These are phyloP conservation scores for Spiromastix sp. DNA, from an alignment of 2,329 filamentous ascomycete species.

Conservation along the genomic window DNA sequence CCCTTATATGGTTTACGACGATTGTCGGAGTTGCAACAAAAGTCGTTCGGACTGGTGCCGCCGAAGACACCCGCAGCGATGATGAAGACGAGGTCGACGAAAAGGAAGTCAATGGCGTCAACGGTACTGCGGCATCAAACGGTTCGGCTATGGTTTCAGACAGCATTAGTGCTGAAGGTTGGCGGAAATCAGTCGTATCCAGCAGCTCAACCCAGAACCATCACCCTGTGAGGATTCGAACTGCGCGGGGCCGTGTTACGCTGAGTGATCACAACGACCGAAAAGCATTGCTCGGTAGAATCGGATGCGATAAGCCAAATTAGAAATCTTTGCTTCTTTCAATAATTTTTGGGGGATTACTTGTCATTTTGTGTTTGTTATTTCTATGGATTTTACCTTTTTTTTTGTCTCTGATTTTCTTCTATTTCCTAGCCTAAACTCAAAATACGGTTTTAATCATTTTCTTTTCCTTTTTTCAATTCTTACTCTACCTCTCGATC, in stretches of 20 bases:
- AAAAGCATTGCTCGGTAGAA: slow-evolving; percentile 22
- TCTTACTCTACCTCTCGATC: no score
- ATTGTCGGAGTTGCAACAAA: slow-evolving; percentile 73
- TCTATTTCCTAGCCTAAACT: background rate
- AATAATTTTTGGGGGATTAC: background rate
- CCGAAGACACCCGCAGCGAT: slow-evolving; percentile 81
- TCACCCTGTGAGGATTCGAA: slow-evolving; percentile 17
- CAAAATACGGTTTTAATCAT: background rate
- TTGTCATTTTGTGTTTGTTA: background rate
- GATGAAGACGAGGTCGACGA: slow-evolving; percentile 51
- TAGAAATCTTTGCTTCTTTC: slow-evolving; percentile 1
- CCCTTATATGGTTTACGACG: slow-evolving; percentile 80
- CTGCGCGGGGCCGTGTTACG: slow-evolving; percentile 27
- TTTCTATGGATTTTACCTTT: background rate
- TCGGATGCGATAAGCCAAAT: slow-evolving; percentile 22
- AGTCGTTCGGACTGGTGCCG: slow-evolving; percentile 62
- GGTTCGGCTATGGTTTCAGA: slow-evolving; percentile 16
- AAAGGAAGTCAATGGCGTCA: background rate
- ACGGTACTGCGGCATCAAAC: slow-evolving; percentile 16
- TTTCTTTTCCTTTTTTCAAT: background rate
- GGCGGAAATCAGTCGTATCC: slow-evolving; percentile 19
- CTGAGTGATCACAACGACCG: slow-evolving; percentile 31
- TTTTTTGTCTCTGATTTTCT: background rate
- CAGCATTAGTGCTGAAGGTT: slow-evolving; percentile 20
- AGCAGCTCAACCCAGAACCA: slow-evolving; percentile 21